Evolutionary conservation across 225 moss, liverwort and hornwort genomes (phyloP).

Genomic region (Pseudisothecium myosuroides): DNA sequence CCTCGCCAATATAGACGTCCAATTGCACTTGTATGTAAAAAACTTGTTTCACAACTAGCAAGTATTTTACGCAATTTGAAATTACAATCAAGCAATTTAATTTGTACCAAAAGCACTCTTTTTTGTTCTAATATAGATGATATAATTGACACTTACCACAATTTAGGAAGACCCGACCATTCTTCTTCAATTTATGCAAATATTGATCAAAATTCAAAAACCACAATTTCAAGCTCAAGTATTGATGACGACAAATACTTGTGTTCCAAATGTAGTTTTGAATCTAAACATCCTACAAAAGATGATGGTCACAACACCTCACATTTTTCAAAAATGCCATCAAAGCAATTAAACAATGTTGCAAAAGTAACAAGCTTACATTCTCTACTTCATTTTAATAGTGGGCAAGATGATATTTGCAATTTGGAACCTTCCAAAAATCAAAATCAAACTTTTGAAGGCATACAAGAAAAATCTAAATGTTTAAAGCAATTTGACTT

Average conservation of each 20-base stretch:
- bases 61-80: background rate
- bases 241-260: background rate
- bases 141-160: constrained; percentile 13
- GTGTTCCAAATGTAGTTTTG: background rate
- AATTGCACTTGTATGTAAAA: constrained; percentile 22
- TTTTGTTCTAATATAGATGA: constrained; percentile 18
- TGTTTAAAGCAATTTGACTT: constrained; percentile 55
- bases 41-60: constrained; percentile 24
- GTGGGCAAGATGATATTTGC: background rate
- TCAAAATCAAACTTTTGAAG: background rate
- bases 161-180: background rate
- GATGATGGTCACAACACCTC: background rate
- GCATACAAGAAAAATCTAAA: background rate
- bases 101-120: background rate
- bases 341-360: background rate
- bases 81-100: background rate
- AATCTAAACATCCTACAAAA: background rate
- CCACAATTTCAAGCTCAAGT: background rate
- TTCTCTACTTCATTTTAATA: background rate
- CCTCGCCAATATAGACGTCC: background rate
- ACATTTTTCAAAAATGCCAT: background rate
- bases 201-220: background rate
- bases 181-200: background rate
- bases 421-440: background rate
- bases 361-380: background rate